These are phyloP conservation scores for Verticillium albo-atrum DNA, from an alignment of 2,329 filamentous ascomycete genomes.

Conservation along the genomic window DNA sequence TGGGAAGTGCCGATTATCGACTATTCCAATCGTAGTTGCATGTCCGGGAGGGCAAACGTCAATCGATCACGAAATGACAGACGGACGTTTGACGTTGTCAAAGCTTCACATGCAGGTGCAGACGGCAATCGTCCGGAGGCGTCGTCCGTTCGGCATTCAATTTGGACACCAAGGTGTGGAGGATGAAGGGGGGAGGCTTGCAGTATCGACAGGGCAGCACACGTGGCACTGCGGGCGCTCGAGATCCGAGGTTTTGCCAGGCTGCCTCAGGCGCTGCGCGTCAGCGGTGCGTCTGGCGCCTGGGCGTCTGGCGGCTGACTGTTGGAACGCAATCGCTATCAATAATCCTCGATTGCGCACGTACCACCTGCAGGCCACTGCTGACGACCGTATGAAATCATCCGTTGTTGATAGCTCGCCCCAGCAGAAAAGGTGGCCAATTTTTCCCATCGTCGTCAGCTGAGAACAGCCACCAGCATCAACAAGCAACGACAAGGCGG, in stretches of 20 bases:
- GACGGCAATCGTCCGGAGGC: neutral
- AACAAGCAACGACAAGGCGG: neutral
- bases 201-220: neutral
- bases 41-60: neutral
- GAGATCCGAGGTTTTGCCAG: neutral
- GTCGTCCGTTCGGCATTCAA: neutral
- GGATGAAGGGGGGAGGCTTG: neutral
- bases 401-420: neutral
- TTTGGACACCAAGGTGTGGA: neutral
- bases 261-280: neutral
- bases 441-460: neutral
- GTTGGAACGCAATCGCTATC: neutral
- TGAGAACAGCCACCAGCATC: neutral
- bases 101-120: neutral
- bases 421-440: neutral
- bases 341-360: neutral
- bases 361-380: neutral
- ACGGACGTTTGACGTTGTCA: neutral
- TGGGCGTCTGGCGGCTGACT: neutral
- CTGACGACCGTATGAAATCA: neutral
- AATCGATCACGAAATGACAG: neutral
- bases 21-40: neutral
- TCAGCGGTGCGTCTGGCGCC: neutral
- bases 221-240: neutral
- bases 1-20: neutral